Evolutionary conservation across 2,329 filamentous ascomycete species (phyloP).

Genomic region (Penicillium thymicola): DNA sequence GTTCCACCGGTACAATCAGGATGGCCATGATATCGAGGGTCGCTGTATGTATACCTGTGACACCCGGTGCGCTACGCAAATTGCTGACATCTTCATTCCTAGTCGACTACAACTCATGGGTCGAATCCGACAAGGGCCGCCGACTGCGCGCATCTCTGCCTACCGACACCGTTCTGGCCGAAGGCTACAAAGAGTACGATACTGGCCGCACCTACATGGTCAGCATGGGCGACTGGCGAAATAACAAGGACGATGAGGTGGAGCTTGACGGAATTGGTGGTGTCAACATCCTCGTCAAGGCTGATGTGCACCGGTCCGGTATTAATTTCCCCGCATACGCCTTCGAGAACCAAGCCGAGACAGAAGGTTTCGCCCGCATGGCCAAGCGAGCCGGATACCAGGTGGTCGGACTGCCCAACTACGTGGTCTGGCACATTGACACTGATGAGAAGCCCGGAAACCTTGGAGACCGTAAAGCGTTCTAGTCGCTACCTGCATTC

Average conservation of each 20-base stretch:
- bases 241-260: conserved; percentile 88
- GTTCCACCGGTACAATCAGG: conserved; percentile 79
- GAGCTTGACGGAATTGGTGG: conserved; percentile 93
- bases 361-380: conserved; percentile 98
- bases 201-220: conserved; percentile 90
- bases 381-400: conserved; percentile 92
- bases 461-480: conserved; percentile 40
- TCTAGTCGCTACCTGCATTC: conserved; percentile 23
- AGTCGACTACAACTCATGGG: conserved; percentile 99
- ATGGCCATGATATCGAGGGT: conserved; percentile 84
- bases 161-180: conserved; percentile 80
- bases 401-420: conserved; percentile 90
- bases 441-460: conserved; percentile 94
- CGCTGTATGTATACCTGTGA: conserved; percentile 63
- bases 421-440: conserved; percentile 98
- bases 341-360: conserved; percentile 98
- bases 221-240: conserved; percentile 83
- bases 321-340: conserved; percentile 97
- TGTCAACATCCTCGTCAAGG: conserved; percentile 96
- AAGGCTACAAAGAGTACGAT: conserved; percentile 92
- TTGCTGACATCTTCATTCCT: conserved; percentile 20
- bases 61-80: not conserved
- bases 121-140: conserved; percentile 82
- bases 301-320: conserved; percentile 91
- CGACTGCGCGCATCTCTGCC: conserved; percentile 69